Percentiles rank a stretch among this genome's conserved stretches.
Evolutionary conservation across 257 asterid genomes (phyloP).

Genomic region (Solanum lycopersicoides): DNA sequence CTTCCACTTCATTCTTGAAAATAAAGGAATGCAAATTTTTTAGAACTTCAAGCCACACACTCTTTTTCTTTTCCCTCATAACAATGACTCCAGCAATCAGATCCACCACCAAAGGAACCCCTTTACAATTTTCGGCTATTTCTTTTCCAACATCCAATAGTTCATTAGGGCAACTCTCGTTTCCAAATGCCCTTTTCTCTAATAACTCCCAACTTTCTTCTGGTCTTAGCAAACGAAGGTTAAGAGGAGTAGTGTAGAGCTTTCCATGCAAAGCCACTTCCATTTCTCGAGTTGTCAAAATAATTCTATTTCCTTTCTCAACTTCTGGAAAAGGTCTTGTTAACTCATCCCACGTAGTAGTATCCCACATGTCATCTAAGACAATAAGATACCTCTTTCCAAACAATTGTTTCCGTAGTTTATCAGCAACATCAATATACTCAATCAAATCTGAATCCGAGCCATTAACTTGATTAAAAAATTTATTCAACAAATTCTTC

Average conservation of each 20-base stretch:
- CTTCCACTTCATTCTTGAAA: neutral
- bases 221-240: neutral
- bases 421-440: neutral
- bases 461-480: neutral
- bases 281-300: neutral
- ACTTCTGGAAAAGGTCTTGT: neutral
- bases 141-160: neutral
- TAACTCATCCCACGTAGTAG: conserved; percentile 2
- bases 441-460: neutral
- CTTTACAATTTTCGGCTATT: conserved; percentile 8
- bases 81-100: conserved; percentile 12
- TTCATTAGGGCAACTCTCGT: conserved; percentile 3
- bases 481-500: neutral
- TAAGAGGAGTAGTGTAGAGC: neutral
- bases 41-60: conserved; percentile 2
- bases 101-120: conserved; percentile 16
- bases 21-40: neutral
- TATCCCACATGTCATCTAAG: conserved; percentile 12
- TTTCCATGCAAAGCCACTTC: neutral
- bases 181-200: neutral
- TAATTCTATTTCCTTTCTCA: neutral
- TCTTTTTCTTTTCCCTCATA: neutral
- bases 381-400: conserved; percentile 7
- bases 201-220: conserved; percentile 13
- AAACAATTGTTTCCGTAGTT: neutral